A percentile compares a stretch with the other conserved stretches of the same genome.
These are phyloP conservation scores for Monosporascus cannonballus DNA, from an alignment of 2,329 filamentous ascomycete species.

Conservation along the genomic window DNA sequence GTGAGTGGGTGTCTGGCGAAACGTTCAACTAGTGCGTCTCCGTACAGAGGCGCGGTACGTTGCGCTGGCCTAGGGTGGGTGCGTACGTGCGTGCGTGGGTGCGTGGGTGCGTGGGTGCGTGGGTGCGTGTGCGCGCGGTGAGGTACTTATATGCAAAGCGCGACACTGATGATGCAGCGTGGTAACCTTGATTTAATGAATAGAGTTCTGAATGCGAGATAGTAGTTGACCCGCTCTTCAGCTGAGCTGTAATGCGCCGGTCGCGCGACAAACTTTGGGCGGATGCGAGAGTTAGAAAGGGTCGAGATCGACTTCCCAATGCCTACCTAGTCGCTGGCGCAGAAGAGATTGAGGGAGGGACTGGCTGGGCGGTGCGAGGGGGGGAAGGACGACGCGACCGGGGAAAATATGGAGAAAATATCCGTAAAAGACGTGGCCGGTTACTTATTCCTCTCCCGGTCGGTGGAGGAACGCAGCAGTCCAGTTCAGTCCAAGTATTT, in stretches of 20 bases:
- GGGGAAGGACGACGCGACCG: conserved; percentile 21
- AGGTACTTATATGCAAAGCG: neutral
- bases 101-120: too few species aligned
- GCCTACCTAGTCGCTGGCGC: too few species aligned
- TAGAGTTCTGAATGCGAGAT: neutral
- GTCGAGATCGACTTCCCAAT: neutral
- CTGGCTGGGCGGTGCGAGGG: conserved; percentile 13
- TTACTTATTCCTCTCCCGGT: conserved; percentile 3
- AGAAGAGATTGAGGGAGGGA: conserved; percentile 7
- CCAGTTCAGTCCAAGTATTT: too few species aligned
- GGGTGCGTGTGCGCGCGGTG: neutral
- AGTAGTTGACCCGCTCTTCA: neutral
- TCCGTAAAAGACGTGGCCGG: conserved; percentile 15
- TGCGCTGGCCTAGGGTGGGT: neutral
- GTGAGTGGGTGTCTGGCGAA: conserved; percentile 9
- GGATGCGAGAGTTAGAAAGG: neutral
- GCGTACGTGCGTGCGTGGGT: neutral
- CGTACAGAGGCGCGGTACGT: neutral
- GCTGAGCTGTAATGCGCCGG: neutral
- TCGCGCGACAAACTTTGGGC: neutral
- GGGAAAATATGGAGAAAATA: conserved; percentile 21
- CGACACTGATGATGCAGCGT: neutral
- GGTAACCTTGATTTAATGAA: neutral
- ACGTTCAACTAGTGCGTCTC: neutral
- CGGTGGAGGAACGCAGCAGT: neutral